phyloP scores from a whole-genome alignment of 768 basidiomycete species.

The Mycena sanguinolenta region DNA sequence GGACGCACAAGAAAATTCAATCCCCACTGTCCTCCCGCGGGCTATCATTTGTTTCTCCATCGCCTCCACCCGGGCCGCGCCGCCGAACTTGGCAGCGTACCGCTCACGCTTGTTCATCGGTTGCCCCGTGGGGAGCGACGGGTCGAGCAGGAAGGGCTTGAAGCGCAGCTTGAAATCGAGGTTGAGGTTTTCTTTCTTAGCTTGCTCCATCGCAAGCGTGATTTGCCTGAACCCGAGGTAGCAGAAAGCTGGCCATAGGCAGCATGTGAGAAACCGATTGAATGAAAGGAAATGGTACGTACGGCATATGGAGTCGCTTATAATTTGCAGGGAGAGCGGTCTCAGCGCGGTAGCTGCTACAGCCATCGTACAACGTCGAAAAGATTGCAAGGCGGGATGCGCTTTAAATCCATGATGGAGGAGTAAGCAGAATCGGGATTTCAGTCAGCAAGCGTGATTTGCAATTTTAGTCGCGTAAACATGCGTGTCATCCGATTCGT shows the following conservation, averaged over 20 bases:
- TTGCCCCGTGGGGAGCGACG: conserved; percentile 10
- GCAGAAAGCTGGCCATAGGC: conserved; percentile 25
- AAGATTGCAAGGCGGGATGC: too few relatives aligned
- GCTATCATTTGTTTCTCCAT: conserved; percentile 31
- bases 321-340: conserved; percentile 29
- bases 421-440: too few relatives aligned
- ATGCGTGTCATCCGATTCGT: too few relatives aligned
- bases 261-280: not conserved
- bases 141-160: conserved; percentile 37
- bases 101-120: conserved; percentile 31
- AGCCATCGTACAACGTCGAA: too few relatives aligned
- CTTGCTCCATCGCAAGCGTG: conserved; percentile 26
- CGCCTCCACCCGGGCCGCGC: conserved; percentile 10
- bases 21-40: conserved; percentile 25
- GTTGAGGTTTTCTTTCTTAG: conserved; percentile 35
- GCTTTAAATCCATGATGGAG: too few relatives aligned
- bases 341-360: conserved; percentile 17
- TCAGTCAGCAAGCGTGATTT: too few relatives aligned
- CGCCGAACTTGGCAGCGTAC: conserved; percentile 26
- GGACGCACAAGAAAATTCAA: conserved; percentile 30
- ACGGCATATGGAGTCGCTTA: conserved; percentile 39
- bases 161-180: conserved; percentile 35
- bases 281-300: not conserved
- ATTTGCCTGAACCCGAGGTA: conserved; percentile 37
- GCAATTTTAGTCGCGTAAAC: too few relatives aligned